These are phyloP conservation scores for Physcia stellaris DNA, from an alignment of 495 filamentous ascomycete species.

Conservation along the genomic window DNA sequence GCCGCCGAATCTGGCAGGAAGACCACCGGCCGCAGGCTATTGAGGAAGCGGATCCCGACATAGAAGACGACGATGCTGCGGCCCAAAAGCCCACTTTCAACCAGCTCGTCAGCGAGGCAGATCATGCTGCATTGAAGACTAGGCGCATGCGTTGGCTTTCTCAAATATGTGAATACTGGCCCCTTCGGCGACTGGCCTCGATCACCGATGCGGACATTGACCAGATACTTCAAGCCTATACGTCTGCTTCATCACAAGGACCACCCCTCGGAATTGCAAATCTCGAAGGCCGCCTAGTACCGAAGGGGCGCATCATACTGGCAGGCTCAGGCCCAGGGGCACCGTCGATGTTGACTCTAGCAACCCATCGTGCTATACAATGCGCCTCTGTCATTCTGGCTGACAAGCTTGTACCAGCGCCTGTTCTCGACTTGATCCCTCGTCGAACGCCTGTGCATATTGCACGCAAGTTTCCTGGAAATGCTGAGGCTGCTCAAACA, in stretches of 20 bases:
- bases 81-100: slow-evolving; percentile 88
- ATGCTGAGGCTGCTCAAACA: slow-evolving; percentile 84
- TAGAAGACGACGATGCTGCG: slow-evolving; percentile 65
- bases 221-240: slow-evolving; percentile 54
- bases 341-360: slow-evolving; percentile 78
- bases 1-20: slow-evolving; percentile 67
- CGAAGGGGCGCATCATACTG: slow-evolving; percentile 60
- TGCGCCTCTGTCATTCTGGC: slow-evolving; percentile 78
- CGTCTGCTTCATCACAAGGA: slow-evolving; percentile 10
- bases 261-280: slow-evolving; percentile 11
- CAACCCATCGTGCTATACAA: slow-evolving; percentile 76
- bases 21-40: slow-evolving; percentile 42
- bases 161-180: slow-evolving; percentile 99
- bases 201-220: slow-evolving; percentile 72
- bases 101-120: slow-evolving; percentile 57
- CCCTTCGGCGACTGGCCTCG: slow-evolving; percentile 62
- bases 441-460: slow-evolving; percentile 82
- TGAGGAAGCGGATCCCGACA: slow-evolving; percentile 29
- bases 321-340: slow-evolving; percentile 90
- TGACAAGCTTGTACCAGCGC: slow-evolving; percentile 87
- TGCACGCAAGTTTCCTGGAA: slow-evolving; percentile 93
- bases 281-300: slow-evolving; percentile 11
- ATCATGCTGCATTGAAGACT: slow-evolving; percentile 59
- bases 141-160: slow-evolving; percentile 83
- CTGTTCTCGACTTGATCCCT: slow-evolving; percentile 78